Conservation (phyloP, 2,329 filamentous ascomycete species). For the Alternaria ethzedia region DNA sequence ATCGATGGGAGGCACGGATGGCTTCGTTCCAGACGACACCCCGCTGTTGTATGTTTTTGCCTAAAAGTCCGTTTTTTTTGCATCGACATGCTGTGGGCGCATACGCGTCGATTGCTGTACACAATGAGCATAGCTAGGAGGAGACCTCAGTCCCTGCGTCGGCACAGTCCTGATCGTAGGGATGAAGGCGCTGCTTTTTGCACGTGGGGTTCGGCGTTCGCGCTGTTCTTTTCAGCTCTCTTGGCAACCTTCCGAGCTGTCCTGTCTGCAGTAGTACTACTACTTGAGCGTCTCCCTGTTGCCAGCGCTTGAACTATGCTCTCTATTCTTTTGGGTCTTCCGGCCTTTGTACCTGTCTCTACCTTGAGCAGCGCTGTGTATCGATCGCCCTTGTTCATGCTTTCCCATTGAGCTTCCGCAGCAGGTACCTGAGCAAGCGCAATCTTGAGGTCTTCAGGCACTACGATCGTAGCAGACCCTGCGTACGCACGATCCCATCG, state of each 20-base stretch:
- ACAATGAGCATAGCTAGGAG: neutral
- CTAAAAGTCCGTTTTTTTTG: neutral
- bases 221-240: neutral
- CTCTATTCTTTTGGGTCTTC: constrained; percentile 48
- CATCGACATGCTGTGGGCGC: neutral
- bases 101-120: neutral
- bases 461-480: constrained; percentile 54
- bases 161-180: neutral
- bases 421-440: constrained; percentile 49
- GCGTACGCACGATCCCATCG: constrained; percentile 66
- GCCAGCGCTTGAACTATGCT: constrained; percentile 46
- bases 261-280: neutral
- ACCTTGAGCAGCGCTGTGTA: constrained; percentile 58
- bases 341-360: constrained; percentile 48
- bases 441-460: constrained; percentile 58
- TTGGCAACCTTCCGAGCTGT: neutral
- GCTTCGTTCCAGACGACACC: no score
- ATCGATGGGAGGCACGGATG: no score
- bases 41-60: neutral
- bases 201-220: neutral
- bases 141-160: neutral
- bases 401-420: constrained; percentile 52
- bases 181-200: neutral
- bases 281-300: constrained; percentile 4
- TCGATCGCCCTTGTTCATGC: constrained; percentile 54